Conservation (phyloP, 1,284 basidiomycete species). For the Sporisorium reilianum region DNA sequence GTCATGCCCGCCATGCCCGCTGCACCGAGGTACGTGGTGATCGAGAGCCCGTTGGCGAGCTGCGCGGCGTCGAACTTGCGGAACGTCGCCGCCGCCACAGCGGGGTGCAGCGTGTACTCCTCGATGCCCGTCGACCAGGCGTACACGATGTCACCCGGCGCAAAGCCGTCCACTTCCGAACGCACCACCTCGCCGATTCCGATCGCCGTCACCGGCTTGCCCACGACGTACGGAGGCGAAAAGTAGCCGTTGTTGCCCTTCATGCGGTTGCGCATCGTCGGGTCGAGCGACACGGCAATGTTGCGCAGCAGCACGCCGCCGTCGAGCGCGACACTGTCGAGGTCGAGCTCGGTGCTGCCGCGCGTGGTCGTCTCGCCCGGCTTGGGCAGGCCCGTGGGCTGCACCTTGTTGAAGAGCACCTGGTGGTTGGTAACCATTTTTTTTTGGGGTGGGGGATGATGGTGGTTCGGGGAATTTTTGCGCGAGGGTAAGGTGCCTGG, state of each 20-base stretch:
- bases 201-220: conserved; percentile 40
- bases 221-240: conserved; percentile 30
- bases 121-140: conserved; percentile 40
- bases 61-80: conserved; percentile 36
- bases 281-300: conserved; percentile 52
- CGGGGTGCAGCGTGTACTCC: conserved; percentile 38
- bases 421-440: conserved; percentile 54
- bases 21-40: conserved; percentile 66
- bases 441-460: not conserved
- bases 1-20: conserved; percentile 69
- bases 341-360: conserved; percentile 25
- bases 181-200: conserved; percentile 44
- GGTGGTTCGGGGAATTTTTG: not conserved
- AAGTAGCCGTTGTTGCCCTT: conserved; percentile 49
- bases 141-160: conserved; percentile 34
- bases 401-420: conserved; percentile 50
- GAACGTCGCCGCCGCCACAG: conserved; percentile 9
- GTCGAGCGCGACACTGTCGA: conserved; percentile 44
- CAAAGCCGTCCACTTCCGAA: conserved; percentile 26
- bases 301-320: conserved; percentile 47
- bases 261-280: conserved; percentile 55
- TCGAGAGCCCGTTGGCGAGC: conserved; percentile 30
- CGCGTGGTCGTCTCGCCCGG: conserved; percentile 41
- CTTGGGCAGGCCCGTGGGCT: conserved; percentile 41
- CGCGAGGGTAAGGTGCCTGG: not conserved